Base-by-base conservation (phyloP, 169 alveolate genomes). In the Plasmodium fragile region DNA sequence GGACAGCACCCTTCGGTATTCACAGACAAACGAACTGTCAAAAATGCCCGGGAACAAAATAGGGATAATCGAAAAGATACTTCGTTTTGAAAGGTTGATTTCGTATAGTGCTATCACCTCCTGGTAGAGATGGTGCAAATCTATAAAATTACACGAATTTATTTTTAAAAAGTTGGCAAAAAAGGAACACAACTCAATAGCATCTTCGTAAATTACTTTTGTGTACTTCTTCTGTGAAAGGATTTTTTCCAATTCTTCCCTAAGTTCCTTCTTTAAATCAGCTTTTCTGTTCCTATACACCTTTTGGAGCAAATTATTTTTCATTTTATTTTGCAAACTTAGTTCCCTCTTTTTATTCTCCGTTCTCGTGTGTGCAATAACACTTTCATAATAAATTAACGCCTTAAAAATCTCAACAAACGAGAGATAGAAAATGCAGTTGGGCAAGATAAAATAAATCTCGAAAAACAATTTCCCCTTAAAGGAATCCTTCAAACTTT, bases 121-220 rank as follows among this genome's bases (percentile, higher is more conserved):
- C 45, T 87, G 82, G 34, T 87, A 87, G 25, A 87, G 65, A 71
- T 87, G 81, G 32, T 87, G 93, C 45, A 87, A 53, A 65, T 87
- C 93, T 71, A 87, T 87, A 53, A 75, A 22, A 87, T 87, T 87
- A 22, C 25, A 25, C 43, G 81, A 53, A 87, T 87, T 87, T n/a
- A 87, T 77, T 87, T 77, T 79, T 87, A 87, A 87, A 87, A 87
- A 87, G 69, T 87, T 49, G 45, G 49, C 30, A 36, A 87, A 87
- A 49, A 87, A 87, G 16, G 89, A 87, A 18, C 89, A 75, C 75
- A 87, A 71, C 72, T 87, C 93, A 53, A 71, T 11, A 7, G 87
- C 80, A 43, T 87, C 93, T 87, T 87, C 93, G 36, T 87, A 87
- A 18, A 87, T 77, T 43, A 87, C 45, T 87, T 87, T 87, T 39